Conservation (phyloP, 768 basidiomycete genomes). For the Mycena epipterygia region DNA sequence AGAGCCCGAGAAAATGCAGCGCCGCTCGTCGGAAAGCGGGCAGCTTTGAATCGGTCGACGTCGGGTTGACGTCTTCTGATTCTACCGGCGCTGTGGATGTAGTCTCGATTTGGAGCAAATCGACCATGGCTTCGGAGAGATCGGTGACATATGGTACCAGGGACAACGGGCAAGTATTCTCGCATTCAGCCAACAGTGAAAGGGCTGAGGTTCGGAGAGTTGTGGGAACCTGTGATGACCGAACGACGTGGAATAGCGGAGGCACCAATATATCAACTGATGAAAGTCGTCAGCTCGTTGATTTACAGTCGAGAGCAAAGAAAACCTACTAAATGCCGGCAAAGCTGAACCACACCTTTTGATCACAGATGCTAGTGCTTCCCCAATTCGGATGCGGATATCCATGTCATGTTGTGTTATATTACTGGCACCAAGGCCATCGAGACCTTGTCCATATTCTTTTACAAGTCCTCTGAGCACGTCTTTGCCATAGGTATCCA, state of each 20-base stretch:
- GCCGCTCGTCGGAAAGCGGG: constrained; percentile 90
- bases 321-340: constrained; percentile 72
- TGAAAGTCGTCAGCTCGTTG: constrained; percentile 16
- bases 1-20: constrained; percentile 81
- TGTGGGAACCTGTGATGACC: constrained; percentile 73
- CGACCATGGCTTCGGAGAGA: constrained; percentile 77
- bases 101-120: constrained; percentile 79
- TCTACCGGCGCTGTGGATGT: constrained; percentile 45
- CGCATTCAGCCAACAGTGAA: constrained; percentile 80
- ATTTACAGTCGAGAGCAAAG: background rate
- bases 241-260: constrained; percentile 73
- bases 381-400: constrained; percentile 81
- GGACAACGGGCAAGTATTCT: constrained; percentile 72
- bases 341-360: constrained; percentile 79
- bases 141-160: constrained; percentile 74
- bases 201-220: constrained; percentile 73
- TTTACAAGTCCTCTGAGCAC: constrained; percentile 77
- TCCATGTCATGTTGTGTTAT: constrained; percentile 78
- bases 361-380: constrained; percentile 86
- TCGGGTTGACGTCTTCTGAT: constrained; percentile 66
- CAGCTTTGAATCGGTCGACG: constrained; percentile 70
- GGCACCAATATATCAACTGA: constrained; percentile 82
- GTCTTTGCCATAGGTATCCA: constrained; percentile 80
- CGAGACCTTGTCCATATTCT: constrained; percentile 70
- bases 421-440: constrained; percentile 60